A percentile compares a stretch with the other conserved stretches of the same genome.
These are phyloP conservation scores for Benincasa hispida DNA, from an alignment of 306 rosid genomes.

Conservation along the genomic window DNA sequence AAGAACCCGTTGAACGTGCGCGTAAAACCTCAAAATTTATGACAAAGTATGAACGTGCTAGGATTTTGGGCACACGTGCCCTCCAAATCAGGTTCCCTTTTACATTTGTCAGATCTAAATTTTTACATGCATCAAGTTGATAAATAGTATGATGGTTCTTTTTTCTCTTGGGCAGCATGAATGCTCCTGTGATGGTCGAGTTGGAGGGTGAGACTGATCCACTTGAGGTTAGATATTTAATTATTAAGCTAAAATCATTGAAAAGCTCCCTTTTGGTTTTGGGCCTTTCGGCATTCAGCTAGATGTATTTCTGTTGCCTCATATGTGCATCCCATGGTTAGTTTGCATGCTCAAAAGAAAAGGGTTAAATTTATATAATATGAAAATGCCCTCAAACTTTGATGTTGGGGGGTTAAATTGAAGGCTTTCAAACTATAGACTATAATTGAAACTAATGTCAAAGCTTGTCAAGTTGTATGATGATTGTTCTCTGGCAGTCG, in stretches of 20 bases:
- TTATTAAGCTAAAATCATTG: background rate
- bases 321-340: background rate
- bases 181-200: constrained; percentile 96
- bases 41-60: constrained; percentile 91
- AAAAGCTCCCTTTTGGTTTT: background rate
- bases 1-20: constrained; percentile 33
- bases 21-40: constrained; percentile 76
- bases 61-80: constrained; percentile 93
- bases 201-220: constrained; percentile 96
- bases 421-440: background rate
- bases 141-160: background rate
- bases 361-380: background rate
- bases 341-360: background rate
- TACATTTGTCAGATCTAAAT: background rate
- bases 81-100: constrained; percentile 71
- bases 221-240: constrained; percentile 48
- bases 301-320: background rate
- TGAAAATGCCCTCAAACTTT: background rate
- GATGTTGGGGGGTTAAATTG: background rate
- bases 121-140: background rate
- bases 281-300: background rate
- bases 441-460: background rate
- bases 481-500: background rate
- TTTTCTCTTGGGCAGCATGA: constrained; percentile 54
- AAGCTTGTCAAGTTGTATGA: background rate